Evolutionary conservation across 805 yeast genomes (phyloP), one percentile per base, ranked within the genome.

Genomic region (Candida gorgasii): DNA sequence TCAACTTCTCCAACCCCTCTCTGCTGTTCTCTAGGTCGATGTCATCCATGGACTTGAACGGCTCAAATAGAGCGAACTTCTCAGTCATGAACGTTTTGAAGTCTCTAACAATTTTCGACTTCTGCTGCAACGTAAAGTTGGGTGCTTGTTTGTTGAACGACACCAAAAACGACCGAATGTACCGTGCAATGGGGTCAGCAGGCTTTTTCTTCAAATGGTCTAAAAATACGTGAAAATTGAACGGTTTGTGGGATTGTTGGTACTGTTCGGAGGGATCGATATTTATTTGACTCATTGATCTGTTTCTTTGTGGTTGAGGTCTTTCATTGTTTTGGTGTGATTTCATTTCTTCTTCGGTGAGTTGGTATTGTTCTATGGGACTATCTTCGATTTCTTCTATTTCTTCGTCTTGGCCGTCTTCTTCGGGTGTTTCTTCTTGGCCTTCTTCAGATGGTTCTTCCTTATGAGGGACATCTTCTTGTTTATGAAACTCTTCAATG

Each of bases 1-100:
- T 74, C 32, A 93, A 72, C 61, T 93, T 93, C 62, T 93, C 99
- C 53, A 93, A 73, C 0, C 99, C 99, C 53, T 89, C 97, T 50
- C 82, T 69, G 2, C 95, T 83, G 56, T 90, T 89, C 28, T 74
- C 80, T 39, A 86, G 65, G 15, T 71, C 70, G 2, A 72, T 76
- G 13, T 79, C 80, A 32, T 63, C 69, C 69, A 88, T 74, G 2
- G 78, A 66, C 16, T 79, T 74, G 60, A 93, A 92, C 1, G 97
- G 97, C 47, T 84, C 85, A 53, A 71, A 82, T 12, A 69, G 58
- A 2, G 61, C 48, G 62, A 87, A 76, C 55, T 84, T 84, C 13
- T 73, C 80, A 43, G 74, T 77, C 42, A 90, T 80, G 58, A 90
- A 90, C 0, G 51, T 54, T 53, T 84, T 81, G 66, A 95, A 93